Base-by-base conservation (phyloP, 179 eudicot species). In the Patellifolia procumbens region DNA sequence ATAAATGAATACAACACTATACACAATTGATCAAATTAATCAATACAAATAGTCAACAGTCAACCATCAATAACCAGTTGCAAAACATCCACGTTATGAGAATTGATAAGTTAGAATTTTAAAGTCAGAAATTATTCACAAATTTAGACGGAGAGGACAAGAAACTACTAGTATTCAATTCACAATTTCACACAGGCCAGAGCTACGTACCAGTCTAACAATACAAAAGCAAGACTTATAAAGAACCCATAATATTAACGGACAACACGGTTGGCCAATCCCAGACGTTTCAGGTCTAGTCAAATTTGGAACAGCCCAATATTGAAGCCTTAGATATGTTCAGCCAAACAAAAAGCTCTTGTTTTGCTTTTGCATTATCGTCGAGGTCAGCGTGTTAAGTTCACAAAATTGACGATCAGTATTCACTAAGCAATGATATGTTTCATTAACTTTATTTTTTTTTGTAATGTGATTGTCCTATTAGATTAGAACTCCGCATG, bases 251-350 rank as follows among this genome's bases (percentile, higher is more conserved):
- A 15, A 68, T 16, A 35, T 45, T 24, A 4, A 58, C 49, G 49
- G 19, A 48, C 22, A 37, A 67, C 52, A 53, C 69, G 74, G 34
- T 69, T 45, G 62, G n/a, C 64, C 37, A 70, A 71, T 70, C 16
- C 28, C 11, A 72, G 55, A 63, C 71, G 81, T 71, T 71, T 62
- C 16, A 28, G 11, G 62, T 9, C 39, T n/a, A 58, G 63, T 70
- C 62, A 48, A 60, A 42, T 77, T 77, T 70, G 72, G 65, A 45
- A 35, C 56, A 31, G 8, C n/a, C 68, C 56, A 42, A 26, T 2
- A 7, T 63, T 63, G 5, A 34, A 17, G 5, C 2, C 12, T 72
- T 22, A n/a, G n/a, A n/a, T n/a, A n/a, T n/a, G n/a, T 39, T 39
- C 8, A 9, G 43, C 6, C 42, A 2, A 13, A 55, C 39, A 24